Evolutionary conservation across 345 rosid genomes (phyloP), one percentile per base, ranked within the genome.

Genomic region (Excoecaria agallocha): DNA sequence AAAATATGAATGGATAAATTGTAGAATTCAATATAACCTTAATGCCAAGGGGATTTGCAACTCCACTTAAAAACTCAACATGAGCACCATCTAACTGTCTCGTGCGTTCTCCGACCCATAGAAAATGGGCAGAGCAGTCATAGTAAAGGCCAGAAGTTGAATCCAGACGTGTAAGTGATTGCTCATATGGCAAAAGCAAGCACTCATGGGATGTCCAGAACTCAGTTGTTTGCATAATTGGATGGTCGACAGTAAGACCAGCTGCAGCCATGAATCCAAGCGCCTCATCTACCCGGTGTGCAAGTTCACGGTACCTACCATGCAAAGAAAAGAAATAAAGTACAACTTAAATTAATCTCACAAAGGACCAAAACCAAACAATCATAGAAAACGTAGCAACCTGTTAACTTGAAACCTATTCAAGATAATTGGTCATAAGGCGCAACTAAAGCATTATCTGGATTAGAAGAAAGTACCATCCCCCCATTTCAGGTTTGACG

Each of bases 121-220:
- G 63, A 60, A 78, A 78, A 72, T 78, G 81, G 68, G 81, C 81
- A 39, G 81, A 78, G 73, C 81, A 78, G 56, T 78, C 81, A 78
- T 78, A 78, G 77, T 73, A 72, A 48, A 78, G 77, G 43, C 81
- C 81, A 54, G 81, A 78, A 50, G 81, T 78, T 58, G 81, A 78
- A 73, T 78, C 81, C 64, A 78, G 73, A 73, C 81, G 68, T 7
- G 81, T 72, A 68, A 78, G 81, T 51, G 81, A 72, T 39, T 78
- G 81, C 81, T 78, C 81, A 25, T 78, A 78, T 41, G 81, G 81
- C 69, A 78, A 68, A 58, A 78, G 77, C 81, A 78, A 73, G 69
- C 81, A 78, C 55, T 78, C 81, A 60, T 78, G 81, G 69, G 81
- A 78, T 72, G 81, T 78, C 81, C 81, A 78, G 64, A 78, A 78